Evolutionary conservation across 2,329 filamentous ascomycete species (phyloP).

Genomic region (Beauveria brongniartii): DNA sequence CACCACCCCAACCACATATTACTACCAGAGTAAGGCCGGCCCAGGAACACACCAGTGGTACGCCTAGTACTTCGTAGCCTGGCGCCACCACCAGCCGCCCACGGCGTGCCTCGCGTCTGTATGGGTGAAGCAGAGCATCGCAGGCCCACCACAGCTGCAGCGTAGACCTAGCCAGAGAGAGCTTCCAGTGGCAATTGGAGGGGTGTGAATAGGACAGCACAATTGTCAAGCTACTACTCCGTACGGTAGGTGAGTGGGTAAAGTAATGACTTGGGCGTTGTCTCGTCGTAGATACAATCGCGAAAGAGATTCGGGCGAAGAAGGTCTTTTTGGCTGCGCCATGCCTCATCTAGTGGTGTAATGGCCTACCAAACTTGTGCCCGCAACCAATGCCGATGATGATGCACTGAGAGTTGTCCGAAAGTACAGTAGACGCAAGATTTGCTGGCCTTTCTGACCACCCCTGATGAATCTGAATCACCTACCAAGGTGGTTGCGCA

Average conservation of each 20-base stretch:
- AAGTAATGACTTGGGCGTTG: neutral
- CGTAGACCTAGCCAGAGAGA: neutral
- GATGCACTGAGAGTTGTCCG: neutral
- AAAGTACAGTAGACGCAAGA: neutral
- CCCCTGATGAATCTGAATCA: neutral
- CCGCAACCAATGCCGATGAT: neutral
- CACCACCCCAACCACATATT: neutral
- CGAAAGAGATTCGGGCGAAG: neutral
- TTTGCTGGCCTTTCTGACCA: neutral
- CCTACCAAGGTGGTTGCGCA: neutral
- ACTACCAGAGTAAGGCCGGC: neutral
- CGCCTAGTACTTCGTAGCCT: neutral
- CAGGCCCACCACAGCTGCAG: neutral
- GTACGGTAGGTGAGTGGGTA: neutral
- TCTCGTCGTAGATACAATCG: neutral
- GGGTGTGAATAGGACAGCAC: neutral
- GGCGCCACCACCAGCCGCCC: neutral
- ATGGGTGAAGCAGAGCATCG: neutral
- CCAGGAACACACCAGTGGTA: neutral
- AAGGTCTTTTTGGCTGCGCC: neutral
- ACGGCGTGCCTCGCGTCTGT: neutral
- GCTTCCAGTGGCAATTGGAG: no score
- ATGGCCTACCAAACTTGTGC: no score
- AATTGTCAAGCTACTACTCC: neutral
- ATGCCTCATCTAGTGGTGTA: neutral